These are phyloP conservation scores for Boletus rubropictus DNA, from an alignment of 768 basidiomycete species.

Conservation along the genomic window DNA sequence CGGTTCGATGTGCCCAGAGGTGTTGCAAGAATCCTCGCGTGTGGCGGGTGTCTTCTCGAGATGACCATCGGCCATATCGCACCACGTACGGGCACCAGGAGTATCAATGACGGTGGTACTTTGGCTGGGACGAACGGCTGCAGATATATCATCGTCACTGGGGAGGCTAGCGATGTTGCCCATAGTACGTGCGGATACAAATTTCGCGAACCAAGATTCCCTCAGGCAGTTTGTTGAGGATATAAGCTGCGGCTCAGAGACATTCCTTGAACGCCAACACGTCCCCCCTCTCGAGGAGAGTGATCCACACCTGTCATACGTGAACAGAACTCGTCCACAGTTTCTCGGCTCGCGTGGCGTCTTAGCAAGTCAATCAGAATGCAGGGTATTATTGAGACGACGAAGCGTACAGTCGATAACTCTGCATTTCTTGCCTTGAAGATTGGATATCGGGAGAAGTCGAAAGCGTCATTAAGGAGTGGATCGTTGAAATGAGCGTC, in stretches of 20 bases:
- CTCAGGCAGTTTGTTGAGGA: constrained; percentile 14
- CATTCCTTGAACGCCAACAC: constrained; percentile 11
- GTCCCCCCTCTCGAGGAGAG: too few species aligned
- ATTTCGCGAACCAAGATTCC: constrained; percentile 16
- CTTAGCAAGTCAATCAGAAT: background rate
- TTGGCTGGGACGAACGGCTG: background rate
- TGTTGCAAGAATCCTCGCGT: background rate
- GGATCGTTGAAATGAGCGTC: constrained; percentile 21
- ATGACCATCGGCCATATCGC: background rate
- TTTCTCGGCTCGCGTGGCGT: background rate
- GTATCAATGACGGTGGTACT: background rate
- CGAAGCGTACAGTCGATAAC: constrained; percentile 4
- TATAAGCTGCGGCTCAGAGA: constrained; percentile 20
- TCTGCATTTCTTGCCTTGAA: background rate
- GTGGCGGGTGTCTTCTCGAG: background rate
- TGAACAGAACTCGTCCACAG: constrained; percentile 1
- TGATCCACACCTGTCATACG: too few species aligned
- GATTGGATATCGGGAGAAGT: constrained; percentile 12
- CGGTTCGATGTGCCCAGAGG: background rate
- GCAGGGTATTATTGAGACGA: background rate
- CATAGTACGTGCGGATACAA: constrained; percentile 7
- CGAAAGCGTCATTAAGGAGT: constrained; percentile 20
- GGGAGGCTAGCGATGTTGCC: constrained; percentile 8
- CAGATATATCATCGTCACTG: background rate
- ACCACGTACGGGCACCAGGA: background rate